phyloP scores from a whole-genome alignment of 2,329 filamentous ascomycete species.

The Chaetomium olivaceum region DNA sequence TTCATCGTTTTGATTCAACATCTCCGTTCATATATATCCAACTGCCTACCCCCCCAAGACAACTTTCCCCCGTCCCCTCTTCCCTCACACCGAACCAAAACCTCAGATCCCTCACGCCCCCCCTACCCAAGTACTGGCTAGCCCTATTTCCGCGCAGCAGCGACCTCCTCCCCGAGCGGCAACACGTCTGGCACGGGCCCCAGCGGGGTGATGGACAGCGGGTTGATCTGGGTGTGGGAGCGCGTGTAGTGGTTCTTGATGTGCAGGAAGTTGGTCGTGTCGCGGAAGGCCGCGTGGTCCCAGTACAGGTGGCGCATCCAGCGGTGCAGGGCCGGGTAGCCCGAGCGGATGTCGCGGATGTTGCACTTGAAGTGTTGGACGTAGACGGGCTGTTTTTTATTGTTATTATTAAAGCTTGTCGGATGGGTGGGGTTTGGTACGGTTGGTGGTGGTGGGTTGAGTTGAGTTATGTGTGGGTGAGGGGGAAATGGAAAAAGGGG shows the following conservation, averaged over 20 bases:
- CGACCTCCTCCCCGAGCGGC: constrained; percentile 74
- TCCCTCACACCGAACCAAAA: neutral
- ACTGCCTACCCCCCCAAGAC: too few relatives aligned
- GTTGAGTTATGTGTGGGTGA: neutral
- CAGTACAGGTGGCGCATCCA: constrained; percentile 88
- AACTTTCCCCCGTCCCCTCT: neutral
- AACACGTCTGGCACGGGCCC: constrained; percentile 84
- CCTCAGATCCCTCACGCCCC: neutral
- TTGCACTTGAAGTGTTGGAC: constrained; percentile 91
- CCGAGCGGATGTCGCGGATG: constrained; percentile 77
- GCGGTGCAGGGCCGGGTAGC: constrained; percentile 76
- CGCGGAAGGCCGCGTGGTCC: constrained; percentile 73
- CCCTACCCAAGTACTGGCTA: neutral
- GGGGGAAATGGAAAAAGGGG: constrained; percentile 25
- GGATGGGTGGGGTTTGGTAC: neutral
- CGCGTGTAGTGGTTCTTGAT: constrained; percentile 78
- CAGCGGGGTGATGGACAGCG: constrained; percentile 73
- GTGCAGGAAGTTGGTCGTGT: constrained; percentile 89
- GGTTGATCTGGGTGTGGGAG: constrained; percentile 67
- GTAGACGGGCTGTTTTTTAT: constrained; percentile 59
- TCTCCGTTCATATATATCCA: neutral
- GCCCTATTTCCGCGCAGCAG: constrained; percentile 24
- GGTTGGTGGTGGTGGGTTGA: too few relatives aligned
- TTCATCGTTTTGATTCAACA: neutral
- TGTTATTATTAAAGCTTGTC: too few relatives aligned